Percentiles rank a stretch among this genome's conserved stretches.
These are phyloP conservation scores for Brassica juncea DNA, from an alignment of 345 rosid species.

Conservation along the genomic window DNA sequence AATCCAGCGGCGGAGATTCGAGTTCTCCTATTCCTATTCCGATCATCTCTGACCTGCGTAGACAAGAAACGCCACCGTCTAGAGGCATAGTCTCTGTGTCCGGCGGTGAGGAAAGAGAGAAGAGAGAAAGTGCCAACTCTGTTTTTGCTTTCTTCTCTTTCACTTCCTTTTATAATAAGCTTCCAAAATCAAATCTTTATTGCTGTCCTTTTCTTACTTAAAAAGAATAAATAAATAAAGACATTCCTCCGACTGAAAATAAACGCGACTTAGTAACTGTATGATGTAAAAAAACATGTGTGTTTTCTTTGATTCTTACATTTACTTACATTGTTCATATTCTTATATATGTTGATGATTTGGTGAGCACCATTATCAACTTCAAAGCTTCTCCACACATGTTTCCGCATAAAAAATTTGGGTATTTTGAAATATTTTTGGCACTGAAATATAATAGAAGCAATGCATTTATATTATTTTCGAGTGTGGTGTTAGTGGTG, in stretches of 20 bases:
- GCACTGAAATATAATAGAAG: no score
- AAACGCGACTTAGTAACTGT: not conserved
- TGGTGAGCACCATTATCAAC: not conserved
- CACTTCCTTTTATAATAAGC: not conserved
- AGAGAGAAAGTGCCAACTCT: not conserved
- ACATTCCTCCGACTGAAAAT: not conserved
- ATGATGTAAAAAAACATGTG: not conserved
- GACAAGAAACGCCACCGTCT: constrained; percentile 53
- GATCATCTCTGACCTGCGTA: constrained; percentile 47
- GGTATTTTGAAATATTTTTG: no score
- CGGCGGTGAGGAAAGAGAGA: not conserved
- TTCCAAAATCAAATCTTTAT: not conserved
- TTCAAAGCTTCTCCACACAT: not conserved
- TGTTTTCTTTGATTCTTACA: not conserved
- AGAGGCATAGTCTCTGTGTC: constrained; percentile 44
- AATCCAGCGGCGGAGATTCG: constrained; percentile 45
- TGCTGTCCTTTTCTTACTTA: not conserved
- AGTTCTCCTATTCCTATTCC: constrained; percentile 39
- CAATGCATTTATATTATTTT: not conserved
- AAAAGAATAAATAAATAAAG: not conserved
- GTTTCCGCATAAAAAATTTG: not conserved
- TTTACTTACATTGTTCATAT: not conserved
- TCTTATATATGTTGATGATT: not conserved
- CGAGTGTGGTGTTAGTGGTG: not conserved
- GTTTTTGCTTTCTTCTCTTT: not conserved